Conservation (phyloP, 139 green algal genomes). For the Micractinium sp. region DNA sequence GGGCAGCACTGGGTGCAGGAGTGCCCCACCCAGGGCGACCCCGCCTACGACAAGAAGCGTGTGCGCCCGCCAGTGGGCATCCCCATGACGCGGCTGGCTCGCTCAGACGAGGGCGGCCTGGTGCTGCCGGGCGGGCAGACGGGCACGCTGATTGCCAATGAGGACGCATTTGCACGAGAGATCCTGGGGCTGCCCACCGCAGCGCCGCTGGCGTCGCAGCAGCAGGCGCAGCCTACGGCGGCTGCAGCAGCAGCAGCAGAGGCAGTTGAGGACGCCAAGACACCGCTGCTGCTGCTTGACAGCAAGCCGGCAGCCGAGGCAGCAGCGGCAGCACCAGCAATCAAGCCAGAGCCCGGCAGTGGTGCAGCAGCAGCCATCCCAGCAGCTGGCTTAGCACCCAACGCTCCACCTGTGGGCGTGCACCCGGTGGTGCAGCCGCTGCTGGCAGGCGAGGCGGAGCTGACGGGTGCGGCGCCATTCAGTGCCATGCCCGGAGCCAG, state of each 20-base stretch:
- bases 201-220: neutral
- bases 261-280: neutral
- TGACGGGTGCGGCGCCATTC: neutral
- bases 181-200: constrained; percentile 54
- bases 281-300: constrained; percentile 26
- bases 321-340: neutral
- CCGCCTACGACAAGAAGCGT: constrained; percentile 57
- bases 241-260: neutral
- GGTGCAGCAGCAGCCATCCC: neutral
- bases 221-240: neutral
- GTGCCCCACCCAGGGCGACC: constrained; percentile 80
- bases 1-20: constrained; percentile 67
- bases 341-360: neutral
- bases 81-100: constrained; percentile 61
- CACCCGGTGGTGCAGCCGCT: neutral
- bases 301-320: constrained; percentile 30
- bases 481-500: constrained; percentile 17
- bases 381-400: neutral
- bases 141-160: constrained; percentile 61
- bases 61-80: constrained; percentile 72
- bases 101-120: constrained; percentile 62
- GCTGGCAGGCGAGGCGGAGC: constrained; percentile 19
- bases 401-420: neutral
- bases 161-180: constrained; percentile 59
- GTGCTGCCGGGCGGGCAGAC: constrained; percentile 64